A percentile compares a stretch with the other conserved stretches of the same genome.
Conservation (phyloP, 768 basidiomycete species). For the Lactifluus hygrophoroides region DNA sequence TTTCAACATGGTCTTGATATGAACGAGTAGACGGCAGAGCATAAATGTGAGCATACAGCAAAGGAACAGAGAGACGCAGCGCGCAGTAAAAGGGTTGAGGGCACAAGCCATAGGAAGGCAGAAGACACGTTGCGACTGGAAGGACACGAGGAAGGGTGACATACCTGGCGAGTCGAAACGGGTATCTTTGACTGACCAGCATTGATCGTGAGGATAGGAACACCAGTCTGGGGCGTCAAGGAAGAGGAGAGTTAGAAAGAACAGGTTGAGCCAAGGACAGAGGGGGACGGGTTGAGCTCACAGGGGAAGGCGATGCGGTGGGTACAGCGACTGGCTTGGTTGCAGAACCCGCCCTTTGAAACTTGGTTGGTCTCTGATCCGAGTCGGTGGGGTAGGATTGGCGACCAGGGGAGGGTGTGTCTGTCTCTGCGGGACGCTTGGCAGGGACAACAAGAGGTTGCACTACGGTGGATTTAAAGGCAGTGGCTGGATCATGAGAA, state of each 20-base stretch:
- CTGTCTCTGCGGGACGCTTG: conserved; percentile 37
- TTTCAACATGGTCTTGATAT: conserved; percentile 59
- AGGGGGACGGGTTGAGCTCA: conserved; percentile 21
- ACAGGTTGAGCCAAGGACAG: background rate
- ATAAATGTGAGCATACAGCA: background rate
- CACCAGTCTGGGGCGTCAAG: conserved; percentile 38
- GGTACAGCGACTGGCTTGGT: conserved; percentile 38
- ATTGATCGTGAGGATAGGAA: conserved; percentile 56
- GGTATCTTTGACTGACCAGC: conserved; percentile 65
- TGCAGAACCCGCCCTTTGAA: conserved; percentile 44
- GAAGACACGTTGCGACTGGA: conserved; percentile 10
- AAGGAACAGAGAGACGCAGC: background rate
- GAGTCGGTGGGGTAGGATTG: conserved; percentile 28
- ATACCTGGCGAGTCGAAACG: conserved; percentile 66
- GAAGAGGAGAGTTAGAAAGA: background rate
- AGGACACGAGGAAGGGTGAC: conserved; percentile 14
- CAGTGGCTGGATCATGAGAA: conserved; percentile 44
- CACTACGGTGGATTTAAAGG: conserved; percentile 32
- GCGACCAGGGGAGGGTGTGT: conserved; percentile 1
- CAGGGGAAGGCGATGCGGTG: conserved; percentile 29
- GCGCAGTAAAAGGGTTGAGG: background rate
- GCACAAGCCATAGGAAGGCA: background rate
- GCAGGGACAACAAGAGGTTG: conserved; percentile 29
- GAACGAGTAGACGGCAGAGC: background rate
- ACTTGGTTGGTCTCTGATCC: conserved; percentile 41